Percentiles rank a stretch among this genome's conserved stretches.
Conservation (phyloP, 106 monocot genomes). For the Triglochin maritima region DNA sequence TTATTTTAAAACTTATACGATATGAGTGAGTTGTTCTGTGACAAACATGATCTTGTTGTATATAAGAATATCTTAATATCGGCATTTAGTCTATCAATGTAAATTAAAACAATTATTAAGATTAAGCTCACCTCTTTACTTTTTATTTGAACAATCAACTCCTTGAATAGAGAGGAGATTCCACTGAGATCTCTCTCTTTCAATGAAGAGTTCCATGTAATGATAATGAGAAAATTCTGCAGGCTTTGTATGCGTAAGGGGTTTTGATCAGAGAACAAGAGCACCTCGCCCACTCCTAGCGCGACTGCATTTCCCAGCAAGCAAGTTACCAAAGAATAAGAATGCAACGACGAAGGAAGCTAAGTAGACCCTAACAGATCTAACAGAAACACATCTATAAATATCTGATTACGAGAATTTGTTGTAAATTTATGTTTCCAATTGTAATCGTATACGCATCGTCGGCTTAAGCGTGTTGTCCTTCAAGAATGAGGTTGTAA, state of each 20-base stretch:
- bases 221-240: not conserved
- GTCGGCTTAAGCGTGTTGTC: too few relatives aligned
- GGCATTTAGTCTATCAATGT: too few relatives aligned
- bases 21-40: too few relatives aligned
- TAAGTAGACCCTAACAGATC: not conserved
- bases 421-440: too few relatives aligned
- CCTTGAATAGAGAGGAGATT: not conserved
- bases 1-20: too few relatives aligned
- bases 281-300: slow-evolving; percentile 11
- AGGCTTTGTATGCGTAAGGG: slow-evolving; percentile 16
- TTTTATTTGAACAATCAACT: not conserved
- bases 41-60: too few relatives aligned
- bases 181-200: not conserved
- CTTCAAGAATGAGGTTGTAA: too few relatives aligned
- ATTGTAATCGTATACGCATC: too few relatives aligned
- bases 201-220: not conserved
- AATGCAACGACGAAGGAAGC: not conserved
- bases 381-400: not conserved
- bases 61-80: too few relatives aligned
- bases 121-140: too few relatives aligned
- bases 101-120: too few relatives aligned
- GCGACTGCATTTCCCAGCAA: slow-evolving; percentile 13
- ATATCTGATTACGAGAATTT: too few relatives aligned
- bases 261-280: slow-evolving; percentile 16
- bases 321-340: not conserved